These are phyloP conservation scores for Wickerhamomyces strasburgensis DNA, from an alignment of 805 yeast species.

Conservation along the genomic window DNA sequence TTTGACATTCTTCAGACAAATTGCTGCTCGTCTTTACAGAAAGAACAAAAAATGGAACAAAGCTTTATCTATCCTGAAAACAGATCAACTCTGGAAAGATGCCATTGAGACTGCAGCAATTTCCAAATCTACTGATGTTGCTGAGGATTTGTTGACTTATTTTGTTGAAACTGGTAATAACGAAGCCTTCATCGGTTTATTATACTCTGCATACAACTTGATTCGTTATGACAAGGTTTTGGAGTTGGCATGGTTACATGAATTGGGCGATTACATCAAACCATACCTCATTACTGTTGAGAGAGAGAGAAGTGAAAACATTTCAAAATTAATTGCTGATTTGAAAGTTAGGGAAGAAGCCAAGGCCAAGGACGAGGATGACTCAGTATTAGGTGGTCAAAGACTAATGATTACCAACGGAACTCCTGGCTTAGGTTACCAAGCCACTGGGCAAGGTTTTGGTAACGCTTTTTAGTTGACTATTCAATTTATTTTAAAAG, in stretches of 20 bases:
- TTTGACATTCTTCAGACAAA: constrained; percentile 88
- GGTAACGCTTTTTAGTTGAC: constrained; percentile 42
- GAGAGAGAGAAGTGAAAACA: constrained; percentile 68
- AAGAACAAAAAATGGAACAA: constrained; percentile 92
- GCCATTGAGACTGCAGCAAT: constrained; percentile 88
- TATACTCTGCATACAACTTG: constrained; percentile 79
- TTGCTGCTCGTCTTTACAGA: constrained; percentile 90
- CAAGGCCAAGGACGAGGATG: constrained; percentile 45
- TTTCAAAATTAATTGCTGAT: constrained; percentile 63
- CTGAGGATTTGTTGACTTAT: constrained; percentile 82
- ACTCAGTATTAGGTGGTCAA: constrained; percentile 49
- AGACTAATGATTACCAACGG: constrained; percentile 84
- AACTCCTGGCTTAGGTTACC: constrained; percentile 55
- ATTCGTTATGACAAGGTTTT: constrained; percentile 77
- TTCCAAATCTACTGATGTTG: constrained; percentile 73
- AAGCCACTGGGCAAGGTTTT: constrained; percentile 69
- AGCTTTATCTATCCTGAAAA: constrained; percentile 81
- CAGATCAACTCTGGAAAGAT: constrained; percentile 92
- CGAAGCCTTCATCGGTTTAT: constrained; percentile 88
- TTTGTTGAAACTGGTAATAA: constrained; percentile 96
- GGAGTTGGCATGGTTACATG: constrained; percentile 89
- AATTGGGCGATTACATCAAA: constrained; percentile 76
- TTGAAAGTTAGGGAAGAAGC: constrained; percentile 64
- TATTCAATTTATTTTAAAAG: too few species aligned
- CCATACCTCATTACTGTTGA: constrained; percentile 86